phyloP scores from a whole-genome alignment of 129 eudicot species.

The Ambrosia trifida region DNA sequence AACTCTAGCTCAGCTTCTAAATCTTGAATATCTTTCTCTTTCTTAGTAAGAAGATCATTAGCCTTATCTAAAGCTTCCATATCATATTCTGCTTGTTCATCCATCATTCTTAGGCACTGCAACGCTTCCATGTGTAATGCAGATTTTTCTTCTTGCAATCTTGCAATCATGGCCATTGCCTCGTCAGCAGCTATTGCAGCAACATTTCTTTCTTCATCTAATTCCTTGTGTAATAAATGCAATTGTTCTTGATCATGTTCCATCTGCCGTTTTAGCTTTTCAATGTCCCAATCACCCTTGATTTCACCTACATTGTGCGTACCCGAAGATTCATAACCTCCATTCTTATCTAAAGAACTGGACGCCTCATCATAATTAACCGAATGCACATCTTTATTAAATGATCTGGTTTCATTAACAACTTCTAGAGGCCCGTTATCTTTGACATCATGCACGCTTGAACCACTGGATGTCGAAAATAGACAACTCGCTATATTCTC shows the following conservation, averaged over 20 bases:
- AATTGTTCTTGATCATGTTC: conserved; percentile 43
- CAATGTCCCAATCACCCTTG: conserved; percentile 58
- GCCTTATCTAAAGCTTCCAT: conserved; percentile 83
- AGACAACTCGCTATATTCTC: no score
- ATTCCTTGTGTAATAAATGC: conserved; percentile 50
- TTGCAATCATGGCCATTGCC: conserved; percentile 96
- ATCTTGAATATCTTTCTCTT: conserved; percentile 78
- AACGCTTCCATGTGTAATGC: conserved; percentile 78
- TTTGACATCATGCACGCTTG: conserved; percentile 20
- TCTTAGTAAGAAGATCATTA: conserved; percentile 72
- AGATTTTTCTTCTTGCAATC: conserved; percentile 92
- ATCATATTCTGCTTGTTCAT: conserved; percentile 89
- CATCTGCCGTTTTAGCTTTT: conserved; percentile 59
- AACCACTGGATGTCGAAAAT: no score
- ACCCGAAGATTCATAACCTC: conserved; percentile 35
- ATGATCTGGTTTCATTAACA: conserved; percentile 22
- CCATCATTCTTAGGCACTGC: conserved; percentile 93
- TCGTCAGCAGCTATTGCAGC: conserved; percentile 76
- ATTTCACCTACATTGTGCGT: conserved; percentile 40
- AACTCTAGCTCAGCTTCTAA: conserved; percentile 67
- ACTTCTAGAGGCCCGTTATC: conserved; percentile 33
- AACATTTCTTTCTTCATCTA: conserved; percentile 90
- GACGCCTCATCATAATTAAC: conserved; percentile 22
- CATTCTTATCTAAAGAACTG: conserved; percentile 33
- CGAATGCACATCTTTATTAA: not conserved